Evolutionary conservation across 1,284 basidiomycete genomes (phyloP).

Genomic region (Jaminaea rosea): DNA sequence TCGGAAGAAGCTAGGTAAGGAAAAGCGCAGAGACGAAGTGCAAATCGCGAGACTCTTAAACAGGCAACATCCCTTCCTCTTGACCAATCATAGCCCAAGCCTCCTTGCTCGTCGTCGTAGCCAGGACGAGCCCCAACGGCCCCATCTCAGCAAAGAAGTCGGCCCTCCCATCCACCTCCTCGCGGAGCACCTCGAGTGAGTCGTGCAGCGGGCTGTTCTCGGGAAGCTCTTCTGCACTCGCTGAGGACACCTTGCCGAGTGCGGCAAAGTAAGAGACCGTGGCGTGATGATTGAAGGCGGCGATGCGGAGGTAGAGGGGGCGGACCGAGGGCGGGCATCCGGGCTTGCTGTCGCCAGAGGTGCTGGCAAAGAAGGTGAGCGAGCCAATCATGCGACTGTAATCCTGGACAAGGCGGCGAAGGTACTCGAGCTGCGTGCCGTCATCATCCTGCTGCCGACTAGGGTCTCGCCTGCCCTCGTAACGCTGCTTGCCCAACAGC

Average conservation of each 20-base stretch:
- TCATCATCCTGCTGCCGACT: background rate
- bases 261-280: background rate
- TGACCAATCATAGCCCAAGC: background rate
- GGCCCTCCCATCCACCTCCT: background rate
- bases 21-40: too few relatives aligned
- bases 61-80: too few relatives aligned
- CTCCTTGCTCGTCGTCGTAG: background rate
- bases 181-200: background rate
- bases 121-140: background rate
- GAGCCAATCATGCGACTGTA: background rate
- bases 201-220: background rate
- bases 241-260: background rate
- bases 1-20: too few relatives aligned
- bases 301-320: background rate
- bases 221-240: background rate
- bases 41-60: too few relatives aligned
- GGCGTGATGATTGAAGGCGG: background rate
- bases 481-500: background rate
- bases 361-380: background rate
- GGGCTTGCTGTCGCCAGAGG: too few relatives aligned
- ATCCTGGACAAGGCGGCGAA: background rate
- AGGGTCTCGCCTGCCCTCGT: too few relatives aligned
- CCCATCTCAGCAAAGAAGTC: background rate
- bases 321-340: background rate
- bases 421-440: background rate